Base-by-base conservation (phyloP, 1,284 basidiomycete species). In the Ceratobasidium sp. region DNA sequence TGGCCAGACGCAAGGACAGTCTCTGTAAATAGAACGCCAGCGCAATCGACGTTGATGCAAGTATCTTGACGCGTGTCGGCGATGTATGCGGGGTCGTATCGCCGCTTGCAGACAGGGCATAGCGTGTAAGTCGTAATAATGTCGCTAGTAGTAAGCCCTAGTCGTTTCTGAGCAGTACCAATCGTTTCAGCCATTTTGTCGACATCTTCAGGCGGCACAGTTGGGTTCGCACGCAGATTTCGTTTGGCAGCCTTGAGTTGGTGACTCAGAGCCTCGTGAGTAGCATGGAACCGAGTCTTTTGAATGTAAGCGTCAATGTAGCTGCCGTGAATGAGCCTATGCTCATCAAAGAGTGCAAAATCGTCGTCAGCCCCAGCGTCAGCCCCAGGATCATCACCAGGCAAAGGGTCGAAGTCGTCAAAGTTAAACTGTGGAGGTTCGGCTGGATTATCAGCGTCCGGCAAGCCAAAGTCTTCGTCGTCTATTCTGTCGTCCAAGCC, bases 281-380 rank as follows among this genome's bases (percentile, higher is more conserved):
- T 67, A 1, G 64, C 23, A 4, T 38, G 18, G 44, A 35, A 44
- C 2, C 32, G 35, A 16, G 64, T 55, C 21, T 55, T 67, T 44
- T 55, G 64, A n/a, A 67, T 35, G 46, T 55, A 41, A 14, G 64
- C 50, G 32, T 67, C 50, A n/a, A 66, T 49, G 43, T 66, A 52
- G 9, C 21, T 23, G 32, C 54, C 54, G 23, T 49, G 13, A 32
- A 54, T 67, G 13, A 28, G 16, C 8, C 23, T 38, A 18, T n/a
- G 64, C 26, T 54, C 64, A 14, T 43, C 23, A 28, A 67, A 66
- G 5, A 49, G 47, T 1, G 63, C 63, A 50, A 18, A 49, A n/a
- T 46, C 28, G 21, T 23, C 30, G 11, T 54, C 50, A 18, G n/a
- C 26, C n/a, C n/a, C n/a, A n/a, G n/a, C n/a, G n/a, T n/a, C n/a